Evolutionary conservation across 495 filamentous ascomycete species (phyloP), one percentile per base, ranked within the genome.

Genomic region (Hypomontagnella monticulosa): DNA sequence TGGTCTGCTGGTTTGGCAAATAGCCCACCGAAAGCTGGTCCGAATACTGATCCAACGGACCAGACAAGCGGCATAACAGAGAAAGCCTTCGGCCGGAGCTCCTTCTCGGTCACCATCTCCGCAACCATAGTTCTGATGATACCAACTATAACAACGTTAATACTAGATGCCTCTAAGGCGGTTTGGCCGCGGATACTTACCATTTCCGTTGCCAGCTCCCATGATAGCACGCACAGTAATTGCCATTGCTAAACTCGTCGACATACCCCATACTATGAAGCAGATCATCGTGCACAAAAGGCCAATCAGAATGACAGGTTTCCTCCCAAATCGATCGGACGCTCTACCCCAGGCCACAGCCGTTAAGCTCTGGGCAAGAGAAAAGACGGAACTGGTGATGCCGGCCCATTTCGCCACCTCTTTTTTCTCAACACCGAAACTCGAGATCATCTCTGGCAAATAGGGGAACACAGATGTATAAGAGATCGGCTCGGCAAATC

Each of bases 381-480:
- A 91, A 78, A 93, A 92, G 63, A 89, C 80, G 56, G 91, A 87
- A 1, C 87, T 88, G 0, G 87, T 86, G 63, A 93, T 80, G 32
- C 91, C 80, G 10, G 88, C 90, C 88, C 89, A 94, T 83, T 86
- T 87, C 46, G 89, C 91, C 43, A 97, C 83, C 19, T 93, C 82
- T 47, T 86, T 82, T 60, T 86, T 81, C 19, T 87, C 81, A n/a
- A 96, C 82, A 14, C 88, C 87, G 60, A 97, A 89, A 76, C 83
- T 87, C 63, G 89, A 85, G 50, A 95, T 91, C 88, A 97, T 93
- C 78, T 93, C 93, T 19, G 91, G 91, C 36, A 98, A 83, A 73
- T 98, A 98, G 12, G 94, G 94, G 61, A 90, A 91, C 62, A 96
- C 87, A 7, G 90, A 93, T 4, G 93, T 96, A 64, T 93, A 79